Base-by-base conservation (phyloP, 2,329 filamentous ascomycete genomes). In the Lasiodiplodia sp. region DNA sequence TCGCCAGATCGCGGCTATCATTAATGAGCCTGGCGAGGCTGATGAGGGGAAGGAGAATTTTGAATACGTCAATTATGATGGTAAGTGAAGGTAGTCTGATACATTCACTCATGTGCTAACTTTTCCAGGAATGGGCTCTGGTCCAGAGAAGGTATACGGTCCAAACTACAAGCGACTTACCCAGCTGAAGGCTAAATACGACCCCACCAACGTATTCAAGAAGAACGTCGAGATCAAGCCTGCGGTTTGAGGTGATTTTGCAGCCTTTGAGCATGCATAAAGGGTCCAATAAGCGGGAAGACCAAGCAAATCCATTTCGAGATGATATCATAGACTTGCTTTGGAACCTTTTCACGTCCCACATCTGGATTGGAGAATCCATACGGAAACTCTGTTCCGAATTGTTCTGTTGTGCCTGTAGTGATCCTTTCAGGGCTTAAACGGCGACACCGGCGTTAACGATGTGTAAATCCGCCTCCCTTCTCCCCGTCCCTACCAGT, bases 181-280 rank as follows among this genome's bases (percentile, higher is more conserved):
- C 57, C 74, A 78, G 58, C 55, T 79, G 68, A 79, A 79, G 72
- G 66, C 73, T 16, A 78, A 76, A 70, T 79, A 76, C 34, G 77
- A 79, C 69, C 76, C 77, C 0, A 73, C 75, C 1, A 78, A 78
- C 58, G 34, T 78, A 44, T 79, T 79, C 68, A 74, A 72, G 12
- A 55, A 66, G 31, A 66, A 53, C 3, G 53, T 66, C 5, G 31
- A 25, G 16, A 63, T 51, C 18, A 37, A 34, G 2, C 40, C 44
- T 4, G 44, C 44, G 18, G 40, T 5, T 1, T 56, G 18, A 47
- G 44, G 3, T 2, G 2, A n/a, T 7, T 44, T 18, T 16, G 2
- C 2, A n/a, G 37, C 28, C 1, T 28, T 28, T 28, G 28, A 28
- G 28, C 28, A 28, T 28, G 1, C 5, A 4, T 6, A 28, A 28